Conservation (phyloP, 768 basidiomycete genomes). For the Leccinellum rugosiceps region DNA sequence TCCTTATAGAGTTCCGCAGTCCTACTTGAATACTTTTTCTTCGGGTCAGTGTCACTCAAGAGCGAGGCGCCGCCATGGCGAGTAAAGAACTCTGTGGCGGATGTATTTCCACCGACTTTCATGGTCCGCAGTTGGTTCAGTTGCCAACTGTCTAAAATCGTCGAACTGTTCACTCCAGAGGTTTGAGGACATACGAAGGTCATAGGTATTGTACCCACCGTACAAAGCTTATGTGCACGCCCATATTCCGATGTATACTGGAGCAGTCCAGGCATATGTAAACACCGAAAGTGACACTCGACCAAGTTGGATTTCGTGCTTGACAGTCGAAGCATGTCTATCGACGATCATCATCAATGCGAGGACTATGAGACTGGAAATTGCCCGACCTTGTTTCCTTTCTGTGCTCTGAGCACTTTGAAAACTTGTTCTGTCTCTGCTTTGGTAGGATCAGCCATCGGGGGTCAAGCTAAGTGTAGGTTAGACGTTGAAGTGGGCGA, state of each 20-base stretch:
- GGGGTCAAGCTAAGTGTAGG: conserved; percentile 1
- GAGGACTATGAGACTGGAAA: not conserved
- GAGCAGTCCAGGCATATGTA: conserved; percentile 99
- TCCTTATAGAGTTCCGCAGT: conserved; percentile 90
- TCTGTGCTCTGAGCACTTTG: conserved; percentile 75
- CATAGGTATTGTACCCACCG: conserved; percentile 49
- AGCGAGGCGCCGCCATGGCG: conserved; percentile 79
- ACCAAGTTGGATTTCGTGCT: conserved; percentile 97
- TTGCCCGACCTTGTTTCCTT: conserved; percentile 76
- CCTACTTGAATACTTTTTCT: conserved; percentile 86
- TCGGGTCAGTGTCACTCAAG: conserved; percentile 69
- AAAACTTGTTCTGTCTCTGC: conserved; percentile 87
- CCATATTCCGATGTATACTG: conserved; percentile 91
- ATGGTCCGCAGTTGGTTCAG: conserved; percentile 87
- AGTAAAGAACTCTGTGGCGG: conserved; percentile 84
- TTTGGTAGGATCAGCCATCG: conserved; percentile 76
- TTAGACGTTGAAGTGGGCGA: conserved; percentile 5
- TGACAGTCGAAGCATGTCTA: conserved; percentile 93
- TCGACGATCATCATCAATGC: conserved; percentile 12
- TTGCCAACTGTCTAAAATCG: conserved; percentile 95
- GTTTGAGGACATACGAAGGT: conserved; percentile 6
- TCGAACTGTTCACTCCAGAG: conserved; percentile 60
- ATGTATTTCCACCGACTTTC: conserved; percentile 93
- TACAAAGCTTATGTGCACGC: conserved; percentile 97
- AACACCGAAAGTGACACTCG: conserved; percentile 92